Evolutionary conservation across 768 basidiomycete genomes (phyloP), one percentile per base, ranked within the genome.

Genomic region (Boletus coccyginus): DNA sequence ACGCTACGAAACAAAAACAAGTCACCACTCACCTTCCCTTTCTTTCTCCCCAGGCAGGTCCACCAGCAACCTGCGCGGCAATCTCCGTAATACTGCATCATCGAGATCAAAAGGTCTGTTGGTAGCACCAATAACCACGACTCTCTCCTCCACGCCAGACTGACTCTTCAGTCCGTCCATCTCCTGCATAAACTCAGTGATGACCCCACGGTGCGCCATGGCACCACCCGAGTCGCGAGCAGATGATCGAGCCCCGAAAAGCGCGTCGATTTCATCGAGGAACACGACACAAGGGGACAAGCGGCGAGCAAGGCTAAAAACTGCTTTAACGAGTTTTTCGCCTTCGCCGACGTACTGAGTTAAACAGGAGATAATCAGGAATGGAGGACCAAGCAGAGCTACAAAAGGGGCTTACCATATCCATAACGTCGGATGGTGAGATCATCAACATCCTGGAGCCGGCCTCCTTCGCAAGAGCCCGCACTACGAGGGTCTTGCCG

Each of bases 181-280:
- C 69, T 96, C 93, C 67, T 92, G 90, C 91, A 94, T 93, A 70
- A 93, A 93, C 70, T 94, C 90, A 11, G 92, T 94, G 67, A 92
- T 88, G 50, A 95, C 84, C 44, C 92, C 89, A 40, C 93, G 80
- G 64, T 96, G 93, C 7, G 92, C 92, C 64, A 89, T 81, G 13
- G 84, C 85, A 52, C 92, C 86, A 10, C 88, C 90, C 40, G 85
- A 86, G 50, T 90, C 88, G 12, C 88, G 81, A 4, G 82, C 81
- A 16, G 90, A 87, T 65, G 84, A 80, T 21, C 94, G 86, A 42
- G 93, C 91, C 40, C 92, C 90, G 63, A 97, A 93, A 6, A 98
- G 80, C 2, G 94, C 90, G 64, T 98, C 94, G 50, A 96, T 90
- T 71, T 98, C 94, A 69, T 98, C 94, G 56, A 98, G 74, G 76